phyloP scores from a whole-genome alignment of 2,329 filamentous ascomycete species.

The Dichotomopilus funicola region DNA sequence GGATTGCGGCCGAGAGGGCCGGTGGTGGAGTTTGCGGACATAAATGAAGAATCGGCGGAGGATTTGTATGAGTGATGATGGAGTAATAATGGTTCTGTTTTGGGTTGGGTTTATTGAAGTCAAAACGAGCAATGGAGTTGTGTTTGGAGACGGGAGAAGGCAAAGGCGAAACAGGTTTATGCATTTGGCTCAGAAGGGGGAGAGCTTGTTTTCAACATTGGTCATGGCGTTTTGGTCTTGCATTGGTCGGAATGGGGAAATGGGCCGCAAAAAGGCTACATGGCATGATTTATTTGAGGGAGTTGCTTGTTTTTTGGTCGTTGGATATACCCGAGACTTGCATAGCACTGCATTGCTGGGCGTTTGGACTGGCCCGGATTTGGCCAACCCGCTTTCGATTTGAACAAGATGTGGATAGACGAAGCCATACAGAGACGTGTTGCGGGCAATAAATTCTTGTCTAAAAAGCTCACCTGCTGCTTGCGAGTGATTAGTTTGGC shows the following conservation, averaged over 20 bases:
- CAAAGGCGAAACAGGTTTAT: too few relatives aligned
- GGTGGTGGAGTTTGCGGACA: conserved; percentile 22
- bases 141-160: background rate
- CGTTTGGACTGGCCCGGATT: conserved; percentile 2
- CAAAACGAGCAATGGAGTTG: background rate
- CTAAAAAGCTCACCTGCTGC: background rate
- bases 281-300: too few relatives aligned
- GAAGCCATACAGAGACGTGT: background rate
- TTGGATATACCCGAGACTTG: conserved; percentile 19
- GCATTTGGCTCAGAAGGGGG: background rate
- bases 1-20: background rate
- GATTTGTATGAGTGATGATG: conserved; percentile 4
- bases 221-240: conserved; percentile 4
- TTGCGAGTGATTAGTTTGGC: too few relatives aligned
- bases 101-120: background rate
- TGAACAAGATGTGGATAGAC: background rate
- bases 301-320: background rate
- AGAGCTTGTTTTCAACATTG: background rate
- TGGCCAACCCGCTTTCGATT: background rate
- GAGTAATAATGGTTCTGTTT: background rate
- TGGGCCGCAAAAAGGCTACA: background rate
- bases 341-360: conserved; percentile 5
- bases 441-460: background rate
- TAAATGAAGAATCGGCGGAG: conserved; percentile 20
- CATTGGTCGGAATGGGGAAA: background rate